Evolutionary conservation across 441 rosid species (phyloP).

Genomic region (Corymbia citriodora): DNA sequence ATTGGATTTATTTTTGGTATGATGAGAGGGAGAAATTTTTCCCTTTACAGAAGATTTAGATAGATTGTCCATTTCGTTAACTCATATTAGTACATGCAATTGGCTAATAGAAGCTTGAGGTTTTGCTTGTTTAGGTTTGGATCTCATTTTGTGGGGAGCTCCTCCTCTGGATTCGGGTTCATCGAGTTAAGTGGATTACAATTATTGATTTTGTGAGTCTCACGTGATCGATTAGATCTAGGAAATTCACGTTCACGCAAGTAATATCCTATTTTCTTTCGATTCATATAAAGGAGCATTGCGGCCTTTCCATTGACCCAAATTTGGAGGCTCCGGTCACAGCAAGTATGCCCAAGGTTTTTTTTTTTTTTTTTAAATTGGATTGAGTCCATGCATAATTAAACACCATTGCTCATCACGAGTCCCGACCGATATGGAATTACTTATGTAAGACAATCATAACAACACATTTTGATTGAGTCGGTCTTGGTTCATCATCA

Average conservation of each 20-base stretch:
- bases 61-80: neutral
- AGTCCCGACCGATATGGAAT: neutral
- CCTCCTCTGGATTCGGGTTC: rapidly evolving
- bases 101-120: neutral
- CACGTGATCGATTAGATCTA: neutral
- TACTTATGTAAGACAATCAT: neutral
- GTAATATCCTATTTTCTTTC: neutral
- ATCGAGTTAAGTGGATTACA: neutral
- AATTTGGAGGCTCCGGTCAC: neutral
- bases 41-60: neutral
- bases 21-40: neutral
- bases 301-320: neutral
- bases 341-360: too few relatives aligned
- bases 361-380: neutral
- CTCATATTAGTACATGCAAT: neutral
- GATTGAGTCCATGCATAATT: neutral
- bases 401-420: neutral
- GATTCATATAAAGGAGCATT: neutral
- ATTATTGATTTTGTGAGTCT: neutral
- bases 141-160: neutral
- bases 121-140: neutral
- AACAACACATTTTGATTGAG: neutral
- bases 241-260: neutral
- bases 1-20: neutral
- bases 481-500: neutral